Percentiles rank a stretch among this genome's conserved stretches.
phyloP scores from a whole-genome alignment of 2,329 filamentous ascomycete species.

The Cladophialophora immunda region DNA sequence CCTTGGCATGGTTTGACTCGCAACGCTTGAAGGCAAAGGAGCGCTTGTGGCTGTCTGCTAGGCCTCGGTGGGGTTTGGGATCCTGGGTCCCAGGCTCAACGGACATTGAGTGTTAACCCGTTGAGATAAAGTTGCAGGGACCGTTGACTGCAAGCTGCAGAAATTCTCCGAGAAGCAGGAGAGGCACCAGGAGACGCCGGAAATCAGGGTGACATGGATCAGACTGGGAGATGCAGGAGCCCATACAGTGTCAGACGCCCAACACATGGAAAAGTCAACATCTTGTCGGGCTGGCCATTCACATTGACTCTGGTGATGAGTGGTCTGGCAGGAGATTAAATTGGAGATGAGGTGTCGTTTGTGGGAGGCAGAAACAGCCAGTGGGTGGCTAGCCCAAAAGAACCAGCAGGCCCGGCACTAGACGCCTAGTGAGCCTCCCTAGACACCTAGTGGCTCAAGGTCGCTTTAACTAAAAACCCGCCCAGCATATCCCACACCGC shows the following conservation, averaged over 20 bases:
- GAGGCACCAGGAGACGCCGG: not conserved
- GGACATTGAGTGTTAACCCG: constrained; percentile 7
- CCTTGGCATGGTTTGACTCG: constrained; percentile 8
- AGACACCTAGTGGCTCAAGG: no score
- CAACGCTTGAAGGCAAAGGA: not conserved
- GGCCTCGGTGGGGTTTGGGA: not conserved
- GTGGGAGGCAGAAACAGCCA: not conserved
- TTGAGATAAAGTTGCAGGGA: not conserved
- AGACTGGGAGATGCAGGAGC: not conserved
- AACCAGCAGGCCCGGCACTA: not conserved
- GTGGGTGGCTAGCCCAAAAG: constrained; percentile 5
- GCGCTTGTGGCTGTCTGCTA: constrained; percentile 10
- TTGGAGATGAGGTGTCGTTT: constrained; percentile 10
- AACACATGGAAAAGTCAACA: not conserved
- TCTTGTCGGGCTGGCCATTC: not conserved
- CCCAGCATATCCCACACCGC: constrained; percentile 5
- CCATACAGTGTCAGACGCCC: not conserved
- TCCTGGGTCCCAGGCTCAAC: not conserved
- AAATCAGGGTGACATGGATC: constrained; percentile 1
- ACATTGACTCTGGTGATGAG: constrained; percentile 1
- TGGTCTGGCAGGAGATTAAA: constrained; percentile 14
- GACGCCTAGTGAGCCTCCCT: not conserved
- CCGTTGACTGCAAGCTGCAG: not conserved
- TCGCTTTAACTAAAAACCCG: not conserved
- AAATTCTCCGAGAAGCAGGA: constrained; percentile 16